Conservation (phyloP, 2,329 filamentous ascomycete genomes). For the Mollisiaceae sp. region DNA sequence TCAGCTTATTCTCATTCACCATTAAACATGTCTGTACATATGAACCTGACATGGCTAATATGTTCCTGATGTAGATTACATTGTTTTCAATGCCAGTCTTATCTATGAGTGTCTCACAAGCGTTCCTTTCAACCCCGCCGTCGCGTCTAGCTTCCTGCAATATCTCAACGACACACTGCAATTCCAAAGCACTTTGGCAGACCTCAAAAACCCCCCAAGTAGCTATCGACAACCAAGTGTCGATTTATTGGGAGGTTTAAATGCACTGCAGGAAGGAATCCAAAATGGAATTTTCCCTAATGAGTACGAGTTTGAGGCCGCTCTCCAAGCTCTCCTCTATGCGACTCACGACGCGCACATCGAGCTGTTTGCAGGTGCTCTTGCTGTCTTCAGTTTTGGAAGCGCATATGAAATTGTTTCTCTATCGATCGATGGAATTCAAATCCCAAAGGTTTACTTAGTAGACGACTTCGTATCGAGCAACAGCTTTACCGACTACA, state of each 20-base stretch:
- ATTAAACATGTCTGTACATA: conserved; percentile 4
- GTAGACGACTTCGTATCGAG: conserved; percentile 44
- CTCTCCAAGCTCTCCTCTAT: conserved; percentile 55
- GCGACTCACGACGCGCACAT: conserved; percentile 69
- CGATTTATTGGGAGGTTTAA: conserved; percentile 53
- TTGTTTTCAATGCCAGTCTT: conserved; percentile 28
- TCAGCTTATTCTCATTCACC: no score
- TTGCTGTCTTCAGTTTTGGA: conserved; percentile 55
- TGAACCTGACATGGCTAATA: background rate
- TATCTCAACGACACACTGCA: conserved; percentile 51
- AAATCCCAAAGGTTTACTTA: conserved; percentile 44
- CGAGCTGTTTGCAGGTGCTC: conserved; percentile 55
- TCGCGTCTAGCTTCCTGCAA: conserved; percentile 49
- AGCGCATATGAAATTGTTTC: conserved; percentile 59
- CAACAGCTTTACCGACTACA: conserved; percentile 12
- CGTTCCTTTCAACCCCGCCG: conserved; percentile 52
- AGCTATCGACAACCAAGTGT: conserved; percentile 53
- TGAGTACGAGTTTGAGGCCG: conserved; percentile 61
- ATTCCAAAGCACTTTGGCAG: conserved; percentile 37
- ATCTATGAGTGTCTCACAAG: conserved; percentile 50
- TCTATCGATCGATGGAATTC: conserved; percentile 59
- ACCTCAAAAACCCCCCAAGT: conserved; percentile 55
- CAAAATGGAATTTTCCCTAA: conserved; percentile 49
- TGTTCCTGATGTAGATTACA: conserved; percentile 9
- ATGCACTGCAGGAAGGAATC: conserved; percentile 50